Percentiles rank a stretch among this genome's conserved stretches.
Conservation (phyloP, 176 grass and related monocot genomes). For the Lolium multiflorum region DNA sequence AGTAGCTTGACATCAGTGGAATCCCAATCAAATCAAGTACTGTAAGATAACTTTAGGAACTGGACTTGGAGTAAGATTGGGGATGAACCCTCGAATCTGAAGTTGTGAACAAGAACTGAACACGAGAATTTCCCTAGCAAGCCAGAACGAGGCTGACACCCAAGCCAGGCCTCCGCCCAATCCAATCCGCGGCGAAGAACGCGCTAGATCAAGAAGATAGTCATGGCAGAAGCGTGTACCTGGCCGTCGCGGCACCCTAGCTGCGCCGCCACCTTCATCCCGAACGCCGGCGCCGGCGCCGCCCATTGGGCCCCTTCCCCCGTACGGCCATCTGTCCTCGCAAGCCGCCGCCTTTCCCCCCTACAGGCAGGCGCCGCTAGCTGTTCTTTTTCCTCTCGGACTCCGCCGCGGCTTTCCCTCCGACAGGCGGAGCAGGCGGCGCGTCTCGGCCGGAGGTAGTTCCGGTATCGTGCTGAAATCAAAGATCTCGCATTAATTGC, state of each 20-base stretch:
- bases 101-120: neutral
- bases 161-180: no score
- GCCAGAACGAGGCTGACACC: no score
- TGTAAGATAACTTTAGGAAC: neutral
- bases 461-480: neutral
- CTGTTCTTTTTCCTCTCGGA: no score
- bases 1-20: neutral
- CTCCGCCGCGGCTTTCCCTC: no score
- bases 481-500: neutral
- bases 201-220: neutral
- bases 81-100: neutral
- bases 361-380: no score
- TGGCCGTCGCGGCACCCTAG: neutral
- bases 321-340: neutral
- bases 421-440: neutral
- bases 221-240: neutral
- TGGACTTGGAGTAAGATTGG: neutral
- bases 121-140: neutral
- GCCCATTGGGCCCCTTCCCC: neutral
- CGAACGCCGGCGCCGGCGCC: neutral
- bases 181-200: neutral
- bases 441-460: neutral
- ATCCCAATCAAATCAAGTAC: neutral
- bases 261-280: neutral
- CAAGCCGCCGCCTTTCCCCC: no score